Conservation (phyloP, 2,329 filamentous ascomycete species). For the Alternaria burnsii region DNA sequence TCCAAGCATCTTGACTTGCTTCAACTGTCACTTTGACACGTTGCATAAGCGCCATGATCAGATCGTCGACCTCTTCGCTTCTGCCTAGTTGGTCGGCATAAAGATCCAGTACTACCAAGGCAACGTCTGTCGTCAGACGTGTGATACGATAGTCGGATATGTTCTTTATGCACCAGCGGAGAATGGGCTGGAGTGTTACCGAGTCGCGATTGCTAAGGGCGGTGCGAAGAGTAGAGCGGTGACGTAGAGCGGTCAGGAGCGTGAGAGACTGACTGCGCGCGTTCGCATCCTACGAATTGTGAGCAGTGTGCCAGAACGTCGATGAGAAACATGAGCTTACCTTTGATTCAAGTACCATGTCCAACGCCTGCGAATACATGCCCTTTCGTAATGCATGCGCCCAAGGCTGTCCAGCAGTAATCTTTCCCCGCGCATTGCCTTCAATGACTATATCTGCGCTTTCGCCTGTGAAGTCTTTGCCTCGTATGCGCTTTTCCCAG, state of each 20-base stretch:
- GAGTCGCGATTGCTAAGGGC: conserved; percentile 83
- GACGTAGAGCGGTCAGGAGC: conserved; percentile 65
- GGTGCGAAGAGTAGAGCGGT: conserved; percentile 16
- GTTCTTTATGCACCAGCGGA: conserved; percentile 83
- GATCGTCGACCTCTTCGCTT: conserved; percentile 74
- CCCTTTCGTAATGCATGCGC: conserved; percentile 82
- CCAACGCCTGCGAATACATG: conserved; percentile 78
- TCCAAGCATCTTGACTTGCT: conserved; percentile 80
- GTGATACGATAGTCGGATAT: conserved; percentile 86
- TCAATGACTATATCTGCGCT: conserved; percentile 89
- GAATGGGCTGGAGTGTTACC: conserved; percentile 78
- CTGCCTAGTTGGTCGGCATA: conserved; percentile 82
- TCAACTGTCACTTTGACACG: conserved; percentile 81
- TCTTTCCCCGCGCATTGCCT: conserved; percentile 70
- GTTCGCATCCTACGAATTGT: conserved; percentile 35
- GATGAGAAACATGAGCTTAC: conserved; percentile 33
- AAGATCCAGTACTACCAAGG: conserved; percentile 82
- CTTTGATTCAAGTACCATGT: conserved; percentile 70
- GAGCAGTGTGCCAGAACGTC: conserved; percentile 2
- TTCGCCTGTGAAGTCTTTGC: conserved; percentile 83
- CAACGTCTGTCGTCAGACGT: conserved; percentile 81
- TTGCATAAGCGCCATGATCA: conserved; percentile 73
- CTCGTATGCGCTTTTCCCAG: conserved; percentile 69
- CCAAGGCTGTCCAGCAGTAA: conserved; percentile 76
- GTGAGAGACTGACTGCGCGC: conserved; percentile 66